Conservation (phyloP, 169 alveolate species). For the Plasmodium gonderi region DNA sequence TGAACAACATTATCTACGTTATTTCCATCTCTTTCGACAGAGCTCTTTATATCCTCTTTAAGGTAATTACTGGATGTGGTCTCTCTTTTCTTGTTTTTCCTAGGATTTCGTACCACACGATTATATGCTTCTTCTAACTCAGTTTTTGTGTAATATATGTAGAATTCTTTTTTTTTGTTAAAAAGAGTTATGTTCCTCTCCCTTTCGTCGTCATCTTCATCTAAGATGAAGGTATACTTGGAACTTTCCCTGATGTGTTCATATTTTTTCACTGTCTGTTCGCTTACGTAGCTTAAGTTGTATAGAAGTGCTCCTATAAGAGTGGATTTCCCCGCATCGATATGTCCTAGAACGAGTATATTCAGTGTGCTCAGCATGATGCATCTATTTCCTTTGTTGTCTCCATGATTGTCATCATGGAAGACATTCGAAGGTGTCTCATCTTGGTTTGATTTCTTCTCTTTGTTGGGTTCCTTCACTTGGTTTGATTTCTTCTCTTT, state of each 20-base stretch:
- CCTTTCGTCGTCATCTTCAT: slow-evolving; percentile 85
- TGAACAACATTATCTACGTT: not conserved
- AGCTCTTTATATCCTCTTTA: not conserved
- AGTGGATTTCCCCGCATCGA: slow-evolving; percentile 87
- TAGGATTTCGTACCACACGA: not conserved
- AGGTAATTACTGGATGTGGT: not conserved
- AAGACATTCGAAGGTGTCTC: not conserved
- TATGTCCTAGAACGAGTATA: slow-evolving; percentile 82
- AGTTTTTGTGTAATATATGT: slow-evolving; percentile 32
- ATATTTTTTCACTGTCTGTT: slow-evolving; percentile 61
- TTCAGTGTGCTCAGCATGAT: slow-evolving; percentile 76
- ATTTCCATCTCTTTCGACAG: not conserved
- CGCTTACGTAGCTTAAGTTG: slow-evolving; percentile 58
- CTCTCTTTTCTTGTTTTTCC: not conserved
- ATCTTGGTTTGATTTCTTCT: not conserved
- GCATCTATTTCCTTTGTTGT: slow-evolving; percentile 13
- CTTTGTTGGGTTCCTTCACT: not conserved
- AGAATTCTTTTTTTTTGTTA: slow-evolving; percentile 64
- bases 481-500: slow-evolving; percentile 7
- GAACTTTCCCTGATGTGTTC: slow-evolving; percentile 56
- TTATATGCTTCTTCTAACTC: slow-evolving; percentile 17
- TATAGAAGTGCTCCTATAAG: slow-evolving; percentile 78
- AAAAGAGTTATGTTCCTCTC: slow-evolving; percentile 81
- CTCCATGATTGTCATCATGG: not conserved
- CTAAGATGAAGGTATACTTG: slow-evolving; percentile 79